These are phyloP conservation scores for Diplocarpon rosae DNA, from an alignment of 2,329 filamentous ascomycete genomes.

Conservation along the genomic window DNA sequence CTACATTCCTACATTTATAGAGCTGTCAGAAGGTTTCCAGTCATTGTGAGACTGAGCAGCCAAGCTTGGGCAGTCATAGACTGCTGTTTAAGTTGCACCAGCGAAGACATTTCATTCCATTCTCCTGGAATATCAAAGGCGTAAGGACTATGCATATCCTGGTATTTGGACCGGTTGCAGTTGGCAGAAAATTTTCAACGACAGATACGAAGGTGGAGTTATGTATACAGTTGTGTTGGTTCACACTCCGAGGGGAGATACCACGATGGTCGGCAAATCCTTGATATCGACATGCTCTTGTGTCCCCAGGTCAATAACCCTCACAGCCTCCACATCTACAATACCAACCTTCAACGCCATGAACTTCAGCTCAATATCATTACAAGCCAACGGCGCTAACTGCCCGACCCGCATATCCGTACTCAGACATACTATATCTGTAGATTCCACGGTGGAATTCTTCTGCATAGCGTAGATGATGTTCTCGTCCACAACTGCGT, in stretches of 20 bases:
- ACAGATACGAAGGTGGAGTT: too few species aligned
- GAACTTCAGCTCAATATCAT: constrained; percentile 63
- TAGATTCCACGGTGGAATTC: constrained; percentile 48
- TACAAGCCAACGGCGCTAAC: constrained; percentile 59
- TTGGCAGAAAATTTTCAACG: too few species aligned
- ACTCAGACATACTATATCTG: constrained; percentile 64
- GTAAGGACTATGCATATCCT: too few species aligned
- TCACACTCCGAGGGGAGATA: constrained; percentile 23
- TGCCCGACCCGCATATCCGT: constrained; percentile 66
- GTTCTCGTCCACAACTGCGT: constrained; percentile 61
- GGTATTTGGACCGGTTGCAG: too few species aligned
- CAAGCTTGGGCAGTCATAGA: too few species aligned
- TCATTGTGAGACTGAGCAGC: too few species aligned
- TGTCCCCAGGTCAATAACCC: constrained; percentile 61
- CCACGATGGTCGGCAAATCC: constrained; percentile 60
- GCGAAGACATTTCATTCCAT: too few species aligned
- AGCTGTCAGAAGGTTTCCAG: too few species aligned
- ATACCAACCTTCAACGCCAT: constrained; percentile 56
- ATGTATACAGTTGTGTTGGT: too few species aligned
- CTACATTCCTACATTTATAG: too few species aligned
- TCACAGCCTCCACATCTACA: constrained; percentile 58
- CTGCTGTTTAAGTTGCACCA: too few species aligned
- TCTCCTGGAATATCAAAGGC: too few species aligned
- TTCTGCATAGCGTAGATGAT: constrained; percentile 61
- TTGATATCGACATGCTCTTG: constrained; percentile 69